Evolutionary conservation across 1,139 yeast species (phyloP), one percentile per base, ranked within the genome.

Genomic region (Hyphopichia fennica): DNA sequence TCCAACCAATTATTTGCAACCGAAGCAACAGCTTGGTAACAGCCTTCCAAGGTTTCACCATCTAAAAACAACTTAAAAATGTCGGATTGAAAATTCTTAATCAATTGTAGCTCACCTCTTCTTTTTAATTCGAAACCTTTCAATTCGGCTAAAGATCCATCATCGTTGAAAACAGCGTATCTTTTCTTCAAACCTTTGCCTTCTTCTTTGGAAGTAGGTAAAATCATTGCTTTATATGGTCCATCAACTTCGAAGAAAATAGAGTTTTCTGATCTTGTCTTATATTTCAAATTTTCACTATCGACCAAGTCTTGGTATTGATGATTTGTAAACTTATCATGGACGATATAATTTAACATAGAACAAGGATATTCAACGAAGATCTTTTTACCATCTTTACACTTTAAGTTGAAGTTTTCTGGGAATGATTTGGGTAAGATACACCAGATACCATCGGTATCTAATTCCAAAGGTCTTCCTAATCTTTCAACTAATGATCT

Each of bases 361-460:
- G 96, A 88, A 63, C 99, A 91, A 0, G 99, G 98, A 60, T 93
- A 95, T 18, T 96, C 95, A 41, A 91, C 72, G 39, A 79, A 76
- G 8, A 89, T 65, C 44, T 79, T 82, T 57, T 88, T 88, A 4
- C 98, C 99, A 56, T 85, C 84, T 50, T 81, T 79, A 50, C 87
- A 63, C 48, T 80, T 77, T 57, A 95, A 81, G 22, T 74, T 73
- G 60, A 76, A 90, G 52, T 90, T 87, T 56, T 93, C 99, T 0
- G 99, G 99, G 59, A 95, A 95, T 1, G 96, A 79, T 38, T 80
- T 77, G 1, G 99, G 99, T 39, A 95, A 69, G 51, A 91, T 93
- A 78, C 99, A 95, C 99, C 99, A 95, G 59, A 95, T 95, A 72
- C 99, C 99, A 75, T 95, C 99, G 0, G 99, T 95, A 64, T 95